Evolutionary conservation across 805 yeast genomes (phyloP), one percentile per base, ranked within the genome.

Genomic region (Kuraishia ogatae): DNA sequence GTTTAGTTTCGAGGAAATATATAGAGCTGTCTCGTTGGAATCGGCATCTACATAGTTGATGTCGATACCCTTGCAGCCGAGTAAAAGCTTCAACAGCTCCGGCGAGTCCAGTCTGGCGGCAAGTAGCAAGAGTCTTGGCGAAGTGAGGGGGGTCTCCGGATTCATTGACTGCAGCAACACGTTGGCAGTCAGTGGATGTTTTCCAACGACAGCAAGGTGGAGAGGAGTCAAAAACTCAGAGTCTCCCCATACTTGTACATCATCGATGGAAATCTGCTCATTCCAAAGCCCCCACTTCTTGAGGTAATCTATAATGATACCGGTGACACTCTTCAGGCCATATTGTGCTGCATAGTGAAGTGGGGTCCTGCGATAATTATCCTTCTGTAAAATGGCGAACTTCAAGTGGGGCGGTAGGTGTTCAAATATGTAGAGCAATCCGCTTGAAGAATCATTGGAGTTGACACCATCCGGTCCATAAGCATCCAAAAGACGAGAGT

Each of bases 271-370:
- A 2, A 73, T 60, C 6, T 67, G 61, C 1, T 72, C 67, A 58
- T 78, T 74, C 73, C 83, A 78, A 54, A 83, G 76, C 1, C 73
- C 70, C 93, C 96, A 87, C 49, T 77, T 69, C 55, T 73, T 70
- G 56, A 88, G 66, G 61, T 76, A 78, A 43, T 75, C 75, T 17
- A 91, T 71, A 35, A 92, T 74, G 24, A 82, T 74, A 15, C 72
- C 71, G 2, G 89, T 76, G 43, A 85, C 82, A 53, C 80, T 81
- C 56, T 79, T 81, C 55, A 92, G 74, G 0, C 97, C 97, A 66
- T 84, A 90, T 62, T 89, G 94, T 2, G 94, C 84, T 20, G 96
- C 85, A 67, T 92, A 92, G 70, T 93, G 97, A 55, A 93, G 72
- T 0, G 97, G 96, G 0, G 97, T 87, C 57, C 97, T 78, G 58